These are phyloP conservation scores for Arthroderma sp. DNA, from an alignment of 2,329 filamentous ascomycete species.

Conservation along the genomic window DNA sequence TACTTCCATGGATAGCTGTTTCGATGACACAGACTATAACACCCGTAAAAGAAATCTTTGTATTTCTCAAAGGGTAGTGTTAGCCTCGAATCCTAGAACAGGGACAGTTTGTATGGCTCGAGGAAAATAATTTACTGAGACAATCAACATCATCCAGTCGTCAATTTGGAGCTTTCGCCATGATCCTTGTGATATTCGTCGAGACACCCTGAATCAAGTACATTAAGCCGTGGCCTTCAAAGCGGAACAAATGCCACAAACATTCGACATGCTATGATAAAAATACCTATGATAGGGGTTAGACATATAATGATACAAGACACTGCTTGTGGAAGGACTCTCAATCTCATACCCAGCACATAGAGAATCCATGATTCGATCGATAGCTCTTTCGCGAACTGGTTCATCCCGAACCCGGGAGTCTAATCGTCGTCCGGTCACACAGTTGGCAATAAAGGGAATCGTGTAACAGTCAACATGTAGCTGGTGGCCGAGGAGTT, in stretches of 20 bases:
- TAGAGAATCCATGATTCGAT: not conserved
- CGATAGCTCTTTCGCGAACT: not conserved
- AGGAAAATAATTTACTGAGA: not conserved
- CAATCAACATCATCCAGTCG: not conserved
- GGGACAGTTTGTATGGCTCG: not conserved
- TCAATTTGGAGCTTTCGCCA: not conserved
- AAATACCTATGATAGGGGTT: not conserved
- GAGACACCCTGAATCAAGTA: not conserved
- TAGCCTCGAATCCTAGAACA: not conserved
- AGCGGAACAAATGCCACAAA: not conserved
- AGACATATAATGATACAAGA: too few species aligned
- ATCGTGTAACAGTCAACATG: too few species aligned
- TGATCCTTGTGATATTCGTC: not conserved
- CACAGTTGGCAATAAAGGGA: too few species aligned
- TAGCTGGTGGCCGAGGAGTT: too few species aligned
- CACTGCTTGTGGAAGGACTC: too few species aligned
- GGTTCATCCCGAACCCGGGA: too few species aligned
- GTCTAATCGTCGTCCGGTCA: too few species aligned
- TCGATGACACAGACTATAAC: not conserved
- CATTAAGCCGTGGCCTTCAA: not conserved
- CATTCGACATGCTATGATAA: not conserved
- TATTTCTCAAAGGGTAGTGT: not conserved
- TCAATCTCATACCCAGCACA: not conserved
- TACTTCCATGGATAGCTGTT: not conserved
- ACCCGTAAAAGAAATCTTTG: not conserved